Percentiles rank a stretch among this genome's conserved stretches.
Conservation (phyloP, 768 basidiomycete genomes). For the Leccinum longicurvipes region DNA sequence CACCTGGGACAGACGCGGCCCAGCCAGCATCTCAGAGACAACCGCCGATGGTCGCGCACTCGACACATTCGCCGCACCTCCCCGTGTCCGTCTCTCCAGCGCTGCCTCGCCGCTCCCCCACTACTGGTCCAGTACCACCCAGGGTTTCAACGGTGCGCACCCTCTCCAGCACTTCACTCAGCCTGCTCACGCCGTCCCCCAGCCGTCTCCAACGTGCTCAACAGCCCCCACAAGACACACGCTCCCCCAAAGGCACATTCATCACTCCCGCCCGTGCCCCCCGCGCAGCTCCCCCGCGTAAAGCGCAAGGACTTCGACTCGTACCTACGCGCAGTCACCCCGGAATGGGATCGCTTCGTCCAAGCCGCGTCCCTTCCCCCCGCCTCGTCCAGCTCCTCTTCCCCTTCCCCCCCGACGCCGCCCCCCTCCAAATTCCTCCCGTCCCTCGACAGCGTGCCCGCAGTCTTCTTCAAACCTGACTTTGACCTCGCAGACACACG, state of each 20-base stretch:
- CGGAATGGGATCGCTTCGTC: constrained; percentile 78
- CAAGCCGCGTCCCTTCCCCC: constrained; percentile 35
- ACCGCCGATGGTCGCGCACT: constrained; percentile 60
- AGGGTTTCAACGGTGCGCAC: constrained; percentile 83
- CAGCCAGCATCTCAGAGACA: constrained; percentile 72
- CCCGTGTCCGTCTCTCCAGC: constrained; percentile 44
- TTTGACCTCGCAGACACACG: constrained; percentile 83
- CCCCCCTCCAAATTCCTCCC: constrained; percentile 51
- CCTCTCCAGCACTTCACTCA: not conserved
- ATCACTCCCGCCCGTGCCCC: constrained; percentile 63
- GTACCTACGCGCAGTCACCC: constrained; percentile 66
- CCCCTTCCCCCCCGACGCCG: constrained; percentile 27
- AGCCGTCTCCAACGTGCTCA: constrained; percentile 94
- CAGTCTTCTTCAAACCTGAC: constrained; percentile 70
- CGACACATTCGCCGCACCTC: constrained; percentile 49
- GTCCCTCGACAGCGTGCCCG: constrained; percentile 70
- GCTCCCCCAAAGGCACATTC: constrained; percentile 89
- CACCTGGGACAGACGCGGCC: constrained; percentile 71
- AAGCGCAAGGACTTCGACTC: constrained; percentile 80
- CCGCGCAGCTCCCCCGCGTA: constrained; percentile 77
- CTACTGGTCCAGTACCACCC: constrained; percentile 78
- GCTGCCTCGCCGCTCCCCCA: constrained; percentile 51
- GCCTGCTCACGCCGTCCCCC: constrained; percentile 9
- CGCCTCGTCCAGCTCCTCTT: constrained; percentile 26
- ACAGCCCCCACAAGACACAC: constrained; percentile 81